Base-by-base conservation (phyloP, 495 filamentous ascomycete genomes). In the Geoglossum glabrum region DNA sequence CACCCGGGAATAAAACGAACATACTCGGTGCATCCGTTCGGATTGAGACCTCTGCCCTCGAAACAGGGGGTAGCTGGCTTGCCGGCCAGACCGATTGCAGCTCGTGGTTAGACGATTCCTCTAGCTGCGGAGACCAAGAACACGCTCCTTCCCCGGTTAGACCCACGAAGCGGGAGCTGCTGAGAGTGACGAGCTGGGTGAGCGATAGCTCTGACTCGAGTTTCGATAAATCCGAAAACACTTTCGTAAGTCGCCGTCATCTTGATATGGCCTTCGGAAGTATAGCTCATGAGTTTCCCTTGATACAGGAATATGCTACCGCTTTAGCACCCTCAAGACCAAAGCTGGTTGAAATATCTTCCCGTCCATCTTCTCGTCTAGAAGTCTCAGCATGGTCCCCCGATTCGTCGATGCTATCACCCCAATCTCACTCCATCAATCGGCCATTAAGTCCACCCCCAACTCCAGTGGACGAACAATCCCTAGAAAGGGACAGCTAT, bases 251-350 rank as follows among this genome's bases (percentile, higher is more conserved):
- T 21, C 17, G n/a, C n/a, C 23, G 5, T 19, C 19, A 13, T 30
- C 23, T 30, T 4, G 11, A 28, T 19, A 52, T 52, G 6, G 10
- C 11, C 1, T 27, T 15, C 49, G 17, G 3, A 3, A 17, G 30
- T 6, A 52, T 26, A 15, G 10, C 11, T 31, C 7, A 15, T 36
- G 21, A 56, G 1, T 3, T 33, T 38, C 11, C 30, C 54, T 25
- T 33, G 21, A 56, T 23, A 7, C 40, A 56, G 54, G 9, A 56
- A 56, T 56, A 33, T 45, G 54, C 54, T 7, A 56, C 54, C 17
- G 54, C 54, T 38, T 26, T 56, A n/a, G 36, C 54, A 25, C 54
- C 54, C n/a, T 36, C 54, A 56, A 31, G 36, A 6, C 54, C 54
- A 15, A 31, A 38, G 23, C 2, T 56, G 28, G 30, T 56, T 15